Evolutionary conservation across 345 rosid species (phyloP).

Genomic region (Camelina hispida): DNA sequence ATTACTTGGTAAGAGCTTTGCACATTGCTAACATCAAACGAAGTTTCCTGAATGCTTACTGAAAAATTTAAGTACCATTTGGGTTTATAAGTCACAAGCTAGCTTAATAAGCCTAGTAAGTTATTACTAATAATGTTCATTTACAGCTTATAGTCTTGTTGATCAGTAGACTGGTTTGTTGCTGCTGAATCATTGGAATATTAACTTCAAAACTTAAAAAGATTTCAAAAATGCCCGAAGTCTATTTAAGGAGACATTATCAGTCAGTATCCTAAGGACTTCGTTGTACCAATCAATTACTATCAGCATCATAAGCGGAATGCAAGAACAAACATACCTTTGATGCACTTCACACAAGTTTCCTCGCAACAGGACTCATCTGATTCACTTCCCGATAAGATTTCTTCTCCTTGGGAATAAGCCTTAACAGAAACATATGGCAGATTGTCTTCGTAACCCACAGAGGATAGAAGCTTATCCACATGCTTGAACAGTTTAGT

Average conservation of each 20-base stretch:
- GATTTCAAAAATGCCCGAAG: not conserved
- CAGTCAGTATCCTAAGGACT: no score
- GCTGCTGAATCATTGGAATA: not conserved
- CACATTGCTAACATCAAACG: not conserved
- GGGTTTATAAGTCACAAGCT: not conserved
- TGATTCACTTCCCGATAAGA: constrained; percentile 54
- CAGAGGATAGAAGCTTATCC: constrained; percentile 54
- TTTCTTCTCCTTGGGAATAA: constrained; percentile 66
- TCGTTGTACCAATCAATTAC: no score
- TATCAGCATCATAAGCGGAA: no score
- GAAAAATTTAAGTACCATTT: not conserved
- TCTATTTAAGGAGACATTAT: not conserved
- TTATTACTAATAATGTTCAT: no score
- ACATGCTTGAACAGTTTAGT: constrained; percentile 54
- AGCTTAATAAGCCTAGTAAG: not conserved
- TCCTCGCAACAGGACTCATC: constrained; percentile 59
- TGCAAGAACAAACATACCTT: constrained; percentile 32
- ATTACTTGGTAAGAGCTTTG: not conserved
- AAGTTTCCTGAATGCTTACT: constrained; percentile 6
- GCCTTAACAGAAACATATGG: constrained; percentile 56
- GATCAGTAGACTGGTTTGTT: not conserved
- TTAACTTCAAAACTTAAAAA: constrained; percentile 4
- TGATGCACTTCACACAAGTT: constrained; percentile 67
- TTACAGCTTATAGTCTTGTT: no score
- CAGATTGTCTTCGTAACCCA: constrained; percentile 50